Evolutionary conservation across 257 asterid species (phyloP), one percentile per base, ranked within the genome.

Genomic region (Plantago ovata): DNA sequence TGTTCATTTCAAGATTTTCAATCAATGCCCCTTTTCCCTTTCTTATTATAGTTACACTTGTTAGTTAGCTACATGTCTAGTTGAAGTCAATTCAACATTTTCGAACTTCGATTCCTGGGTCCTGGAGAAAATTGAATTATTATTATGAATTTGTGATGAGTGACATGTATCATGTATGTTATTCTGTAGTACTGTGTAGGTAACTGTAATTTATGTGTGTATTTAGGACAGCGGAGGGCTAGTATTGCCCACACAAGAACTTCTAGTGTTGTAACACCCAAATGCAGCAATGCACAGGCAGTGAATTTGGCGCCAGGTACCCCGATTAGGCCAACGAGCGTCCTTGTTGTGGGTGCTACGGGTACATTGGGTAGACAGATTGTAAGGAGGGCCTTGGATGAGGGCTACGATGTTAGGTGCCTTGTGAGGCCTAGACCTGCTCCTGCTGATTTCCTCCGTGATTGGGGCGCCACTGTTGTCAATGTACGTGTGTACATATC

Each of bases 401-500:
- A 92, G 72, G 98, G 98, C 0, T 92, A 92, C 58, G 98, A 88
- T 42, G 98, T 92, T 13, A 61, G 95, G 75, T 92, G 98, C 84
- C 91, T 88, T 33, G 98, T 92, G 24, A 78, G 97, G 62, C 94
- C 98, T 60, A 81, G 98, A 23, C 98, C 97, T 58, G 89, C 97
- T 52, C 98, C 98, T 62, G 98, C 98, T 60, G 98, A 92, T 76
- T 92, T 92, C 62, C 89, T 92, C 9, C 96, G 98, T 66, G 96
- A 92, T 61, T 92, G 98, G 98, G 98, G 98, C 23, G 95, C 97
- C 38, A 86, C 94, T 13, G 97, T 92, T 53, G 98, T 92, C 75
- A 92, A 88, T 76, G 98, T 87, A 74, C 45, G 10, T 11, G 15
- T n/a, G n/a, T n/a, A n/a, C n/a, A n/a, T 4, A 15, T 10, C 15